These are phyloP conservation scores for Dimocarpus longan DNA, from an alignment of 345 rosid genomes.

Conservation along the genomic window DNA sequence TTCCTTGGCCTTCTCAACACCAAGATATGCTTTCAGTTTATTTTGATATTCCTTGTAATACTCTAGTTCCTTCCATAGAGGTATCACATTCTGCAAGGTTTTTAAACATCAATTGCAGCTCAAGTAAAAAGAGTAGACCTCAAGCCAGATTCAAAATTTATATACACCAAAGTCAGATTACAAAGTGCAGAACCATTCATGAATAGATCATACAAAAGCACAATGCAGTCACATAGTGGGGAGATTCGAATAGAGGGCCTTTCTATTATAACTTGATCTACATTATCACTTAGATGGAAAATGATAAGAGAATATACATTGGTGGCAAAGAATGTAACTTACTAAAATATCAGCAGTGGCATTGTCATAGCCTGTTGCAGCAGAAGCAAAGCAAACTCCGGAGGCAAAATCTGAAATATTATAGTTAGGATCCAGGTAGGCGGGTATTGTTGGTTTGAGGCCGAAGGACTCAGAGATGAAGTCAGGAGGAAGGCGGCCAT, in stretches of 20 bases:
- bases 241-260: neutral
- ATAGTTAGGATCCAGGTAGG: constrained; percentile 51
- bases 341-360: constrained; percentile 52
- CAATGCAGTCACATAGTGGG: too few species aligned
- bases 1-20: constrained; percentile 32
- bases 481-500: constrained; percentile 53
- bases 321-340: constrained; percentile 17
- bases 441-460: constrained; percentile 49
- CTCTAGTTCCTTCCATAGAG: constrained; percentile 59
- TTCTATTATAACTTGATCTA: neutral
- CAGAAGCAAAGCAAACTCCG: constrained; percentile 63
- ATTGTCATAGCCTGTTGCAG: constrained; percentile 61
- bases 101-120: neutral
- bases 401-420: constrained; percentile 48
- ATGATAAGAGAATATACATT: neutral
- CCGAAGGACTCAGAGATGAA: constrained; percentile 53
- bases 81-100: constrained; percentile 55
- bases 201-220: too few species aligned
- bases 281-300: too few species aligned
- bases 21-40: constrained; percentile 46
- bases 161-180: too few species aligned
- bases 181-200: too few species aligned
- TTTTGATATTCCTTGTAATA: constrained; percentile 48
- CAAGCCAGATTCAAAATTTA: too few species aligned
- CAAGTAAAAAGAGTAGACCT: neutral